Base-by-base conservation (phyloP, 768 basidiomycete species). In the Hebeloma cylindrosporum region DNA sequence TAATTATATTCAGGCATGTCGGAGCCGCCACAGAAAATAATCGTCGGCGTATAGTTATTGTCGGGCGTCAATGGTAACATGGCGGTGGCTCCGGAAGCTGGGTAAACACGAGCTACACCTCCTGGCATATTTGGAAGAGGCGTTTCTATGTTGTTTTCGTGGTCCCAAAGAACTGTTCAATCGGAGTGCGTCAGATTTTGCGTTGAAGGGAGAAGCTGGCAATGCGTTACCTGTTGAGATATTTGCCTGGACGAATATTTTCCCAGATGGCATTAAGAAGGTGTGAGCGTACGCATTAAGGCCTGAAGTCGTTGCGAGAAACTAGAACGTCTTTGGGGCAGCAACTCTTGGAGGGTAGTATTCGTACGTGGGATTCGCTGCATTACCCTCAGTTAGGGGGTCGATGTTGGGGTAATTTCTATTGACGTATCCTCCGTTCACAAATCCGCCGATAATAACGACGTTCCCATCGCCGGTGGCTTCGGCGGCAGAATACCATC, bases 31-130 rank as follows among this genome's bases (percentile, higher is more conserved):
- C 94, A 98, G 67, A 97, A 94, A 32, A 98, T 57, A 32, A 96
- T 61, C 0, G 91, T 90, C 0, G 86, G 89, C 0, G 75, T 79
- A 62, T 89, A 98, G 60, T 89, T 85, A 69, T 95, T 96, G 18
- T 75, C 85, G 4, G 88, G 86, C 1, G 89, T 94, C 13, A 98
- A 75, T 5, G 94, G 94, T 0, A 98, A 76, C 86, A 98, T 91
- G 29, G 87, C 87, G 2, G 77, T 78, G 0, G 86, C 94, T 23
- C 89, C 92, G 7, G 92, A 92, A 0, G 87, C 94, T 7, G 93
- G 93, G 59, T 94, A 94, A 3, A 91, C 87, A 22, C 92, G 85
- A 16, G 79, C 80, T 33, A 94, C 81, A 32, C 73, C 68, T 22
- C 72, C 70, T 1, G 88, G 88, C 86, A 88, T 89, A 50, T 77